Base-by-base conservation (phyloP, 208 protist species). In the Crithidia bombi region DNA sequence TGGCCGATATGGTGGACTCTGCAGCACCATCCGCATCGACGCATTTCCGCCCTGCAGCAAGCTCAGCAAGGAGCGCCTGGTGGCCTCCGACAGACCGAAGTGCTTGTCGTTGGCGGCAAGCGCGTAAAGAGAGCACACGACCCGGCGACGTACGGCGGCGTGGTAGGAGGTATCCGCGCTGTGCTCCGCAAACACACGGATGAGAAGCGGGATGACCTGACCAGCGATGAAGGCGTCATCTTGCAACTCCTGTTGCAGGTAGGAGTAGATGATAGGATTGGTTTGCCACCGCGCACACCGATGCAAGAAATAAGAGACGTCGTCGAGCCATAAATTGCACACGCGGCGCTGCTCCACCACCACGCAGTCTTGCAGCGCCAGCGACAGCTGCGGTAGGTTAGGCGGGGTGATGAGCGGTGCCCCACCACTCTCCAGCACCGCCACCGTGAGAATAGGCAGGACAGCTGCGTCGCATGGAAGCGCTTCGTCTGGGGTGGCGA, bases 261-360 rank as follows among this genome's bases (percentile, higher is more conserved):
- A 92, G 56, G 90, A 70, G 76, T 97, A 97, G 19, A 96, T 78
- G 72, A 95, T 85, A 25, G 93, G 90, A 32, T 73, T 80, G 23
- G 73, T 83, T 47, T 65, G 72, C 91, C 90, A 96, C 10, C 78
- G 79, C 30, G 78, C 41, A 68, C 82, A 90, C 47, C 87, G 86
- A 41, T 94, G 70, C 1, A 95, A 63, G 76, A 96, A 96, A 70
- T 96, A 97, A 5, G 89, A 91, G 2, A 96, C 67, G 70, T 97
- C 92, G 47, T 97, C 94, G 7, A 97, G 66, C 81, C 89, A 97
- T 4, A 96, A 68, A 32, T 91, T 71, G 6, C 75, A 77, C 17
- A 96, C 32, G 2, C 90, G 81, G 10, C 90, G 82, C 79, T 97
- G 88, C 77, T 97, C 92, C 21, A 95, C 85, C 71, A 96, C 81